phyloP scores from a whole-genome alignment of 2,329 filamentous ascomycete genomes.

The Penicillium sp. region DNA sequence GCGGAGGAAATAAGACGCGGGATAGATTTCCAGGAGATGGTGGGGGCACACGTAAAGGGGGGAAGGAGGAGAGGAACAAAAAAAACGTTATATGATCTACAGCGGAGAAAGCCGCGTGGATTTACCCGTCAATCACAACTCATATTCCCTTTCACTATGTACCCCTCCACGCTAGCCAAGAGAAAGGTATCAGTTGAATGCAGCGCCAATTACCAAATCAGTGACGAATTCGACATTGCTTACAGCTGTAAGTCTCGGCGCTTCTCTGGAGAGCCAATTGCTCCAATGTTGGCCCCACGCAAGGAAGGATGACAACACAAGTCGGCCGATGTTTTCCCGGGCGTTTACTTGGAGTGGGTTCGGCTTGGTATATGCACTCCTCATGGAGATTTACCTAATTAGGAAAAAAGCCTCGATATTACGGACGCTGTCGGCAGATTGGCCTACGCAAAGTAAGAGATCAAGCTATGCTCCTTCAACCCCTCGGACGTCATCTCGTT shows the following conservation, averaged over 20 bases:
- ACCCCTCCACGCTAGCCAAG: not conserved
- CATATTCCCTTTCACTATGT: not conserved
- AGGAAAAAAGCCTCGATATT: constrained; percentile 6
- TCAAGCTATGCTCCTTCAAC: not conserved
- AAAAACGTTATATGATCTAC: too few species aligned
- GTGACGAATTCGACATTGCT: not conserved
- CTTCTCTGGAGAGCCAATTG: not conserved
- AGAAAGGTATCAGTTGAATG: not conserved
- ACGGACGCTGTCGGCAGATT: not conserved
- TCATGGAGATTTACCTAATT: constrained; percentile 16
- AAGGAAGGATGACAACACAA: not conserved
- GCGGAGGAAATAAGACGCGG: too few species aligned
- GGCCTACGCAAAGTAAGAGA: not conserved
- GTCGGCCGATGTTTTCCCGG: constrained; percentile 11
- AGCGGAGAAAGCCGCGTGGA: constrained; percentile 8
- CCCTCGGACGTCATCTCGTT: not conserved
- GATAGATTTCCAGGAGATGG: too few species aligned
- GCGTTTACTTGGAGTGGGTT: not conserved
- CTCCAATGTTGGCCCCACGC: not conserved
- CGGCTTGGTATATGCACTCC: constrained; percentile 4
- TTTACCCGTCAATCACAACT: constrained; percentile 21
- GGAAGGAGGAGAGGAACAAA: too few species aligned
- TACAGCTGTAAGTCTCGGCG: not conserved
- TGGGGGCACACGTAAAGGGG: too few species aligned
- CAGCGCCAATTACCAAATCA: not conserved